Evolutionary conservation across 1,284 basidiomycete genomes (phyloP).

Genomic region (Gymnopus androsaceus): DNA sequence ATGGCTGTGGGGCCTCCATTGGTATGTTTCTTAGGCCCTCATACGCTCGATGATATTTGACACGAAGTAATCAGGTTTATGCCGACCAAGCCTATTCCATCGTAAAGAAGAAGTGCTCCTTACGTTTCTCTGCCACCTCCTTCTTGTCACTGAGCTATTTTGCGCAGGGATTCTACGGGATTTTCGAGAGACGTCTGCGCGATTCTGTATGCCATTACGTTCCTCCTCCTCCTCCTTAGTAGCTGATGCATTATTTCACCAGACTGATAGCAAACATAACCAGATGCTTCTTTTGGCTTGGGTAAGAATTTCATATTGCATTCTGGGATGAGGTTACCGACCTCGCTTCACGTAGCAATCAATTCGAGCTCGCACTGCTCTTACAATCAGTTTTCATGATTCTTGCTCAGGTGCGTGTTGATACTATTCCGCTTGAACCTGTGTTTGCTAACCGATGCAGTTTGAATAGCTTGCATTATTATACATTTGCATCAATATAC

Average conservation of each 20-base stretch:
- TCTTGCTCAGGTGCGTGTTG: slow-evolving; percentile 62
- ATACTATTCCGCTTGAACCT: slow-evolving; percentile 10
- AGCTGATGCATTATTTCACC: slow-evolving; percentile 12
- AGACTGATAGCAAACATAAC: slow-evolving; percentile 82
- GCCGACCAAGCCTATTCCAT: slow-evolving; percentile 78
- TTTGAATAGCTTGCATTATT: slow-evolving; percentile 61
- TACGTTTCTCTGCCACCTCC: slow-evolving; percentile 19
- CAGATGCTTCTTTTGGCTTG: slow-evolving; percentile 87
- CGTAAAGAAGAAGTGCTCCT: slow-evolving; percentile 61
- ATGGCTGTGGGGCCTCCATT: slow-evolving; percentile 77
- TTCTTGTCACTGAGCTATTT: background rate
- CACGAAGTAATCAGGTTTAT: slow-evolving; percentile 51
- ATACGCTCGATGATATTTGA: background rate
- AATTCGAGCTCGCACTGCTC: slow-evolving; percentile 75
- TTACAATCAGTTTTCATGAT: slow-evolving; percentile 84
- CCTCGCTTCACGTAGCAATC: slow-evolving; percentile 41
- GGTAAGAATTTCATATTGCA: slow-evolving; percentile 32
- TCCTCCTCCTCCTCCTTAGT: slow-evolving; percentile 13
- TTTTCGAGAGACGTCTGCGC: slow-evolving; percentile 85
- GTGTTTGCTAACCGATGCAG: background rate
- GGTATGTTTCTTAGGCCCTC: slow-evolving; percentile 34
- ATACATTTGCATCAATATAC: slow-evolving; percentile 77
- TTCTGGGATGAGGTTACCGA: background rate
- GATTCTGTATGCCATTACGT: slow-evolving; percentile 65
- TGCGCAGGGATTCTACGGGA: slow-evolving; percentile 73